phyloP scores from a whole-genome alignment of 352 stramenopile genomes.

The Peronospora destructor region DNA sequence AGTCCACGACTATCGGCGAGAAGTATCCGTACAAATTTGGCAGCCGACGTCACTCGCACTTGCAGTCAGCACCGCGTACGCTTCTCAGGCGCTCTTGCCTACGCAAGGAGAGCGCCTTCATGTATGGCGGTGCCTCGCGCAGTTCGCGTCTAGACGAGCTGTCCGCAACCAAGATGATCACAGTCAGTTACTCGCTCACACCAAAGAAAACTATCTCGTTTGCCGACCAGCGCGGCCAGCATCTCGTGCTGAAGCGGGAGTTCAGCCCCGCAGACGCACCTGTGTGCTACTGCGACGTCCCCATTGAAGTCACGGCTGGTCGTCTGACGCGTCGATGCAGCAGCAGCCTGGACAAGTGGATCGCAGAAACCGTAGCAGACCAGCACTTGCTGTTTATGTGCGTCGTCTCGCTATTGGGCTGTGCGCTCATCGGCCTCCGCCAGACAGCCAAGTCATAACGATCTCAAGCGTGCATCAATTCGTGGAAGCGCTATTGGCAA shows the following conservation, averaged over 20 bases:
- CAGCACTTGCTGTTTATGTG: constrained; percentile 52
- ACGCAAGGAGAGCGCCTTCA: constrained; percentile 47
- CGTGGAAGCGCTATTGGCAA: no score
- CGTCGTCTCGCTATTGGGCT: constrained; percentile 48
- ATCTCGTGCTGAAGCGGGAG: constrained; percentile 44
- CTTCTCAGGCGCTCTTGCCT: constrained; percentile 33
- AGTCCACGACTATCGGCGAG: constrained; percentile 26
- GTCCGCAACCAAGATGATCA: constrained; percentile 28
- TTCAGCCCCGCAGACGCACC: constrained; percentile 39
- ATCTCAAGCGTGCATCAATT: constrained; percentile 20
- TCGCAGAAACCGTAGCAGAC: constrained; percentile 31
- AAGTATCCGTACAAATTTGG: constrained; percentile 13
- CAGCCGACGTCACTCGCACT: constrained; percentile 8
- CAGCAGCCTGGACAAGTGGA: constrained; percentile 32
- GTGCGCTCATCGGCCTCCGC: constrained; percentile 30
- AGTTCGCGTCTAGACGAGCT: constrained; percentile 29
- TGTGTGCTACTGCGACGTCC: constrained; percentile 39
- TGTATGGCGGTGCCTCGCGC: constrained; percentile 8
- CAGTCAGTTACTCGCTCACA: constrained; percentile 26
- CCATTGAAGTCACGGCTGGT: constrained; percentile 16
- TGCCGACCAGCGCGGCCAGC: constrained; percentile 44
- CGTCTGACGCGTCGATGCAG: constrained; percentile 22
- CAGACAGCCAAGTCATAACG: constrained; percentile 31
- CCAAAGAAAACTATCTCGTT: constrained; percentile 58
- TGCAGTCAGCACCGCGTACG: constrained; percentile 8